phyloP scores from a whole-genome alignment of 148 eudicot genomes.

The Selenicereus undatus region DNA sequence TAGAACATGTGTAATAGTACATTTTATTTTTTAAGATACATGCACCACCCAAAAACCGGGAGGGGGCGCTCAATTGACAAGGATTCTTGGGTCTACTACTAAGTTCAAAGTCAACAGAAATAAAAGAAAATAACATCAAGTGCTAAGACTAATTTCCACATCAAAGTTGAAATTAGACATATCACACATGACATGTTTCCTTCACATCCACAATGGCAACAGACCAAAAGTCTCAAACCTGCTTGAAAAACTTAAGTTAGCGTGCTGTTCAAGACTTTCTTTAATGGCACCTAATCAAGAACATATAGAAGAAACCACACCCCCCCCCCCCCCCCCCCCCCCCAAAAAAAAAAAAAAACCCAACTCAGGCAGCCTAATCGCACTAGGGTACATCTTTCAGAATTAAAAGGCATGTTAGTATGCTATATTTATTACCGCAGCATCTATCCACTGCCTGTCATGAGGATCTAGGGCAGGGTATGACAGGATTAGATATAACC shows the following conservation, averaged over 20 bases:
- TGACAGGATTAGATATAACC: neutral
- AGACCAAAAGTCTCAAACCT: constrained; percentile 1
- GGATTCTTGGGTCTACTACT: neutral
- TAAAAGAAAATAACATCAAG: neutral
- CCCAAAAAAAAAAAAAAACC: neutral
- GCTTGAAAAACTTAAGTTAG: constrained; percentile 5
- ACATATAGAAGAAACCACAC: neutral
- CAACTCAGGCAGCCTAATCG: neutral
- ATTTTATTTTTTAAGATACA: neutral
- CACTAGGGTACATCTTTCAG: neutral
- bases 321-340: neutral
- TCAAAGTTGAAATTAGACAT: neutral
- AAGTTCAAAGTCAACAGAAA: neutral
- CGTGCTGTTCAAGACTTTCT: neutral
- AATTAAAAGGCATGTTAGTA: neutral
- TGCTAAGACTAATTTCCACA: neutral
- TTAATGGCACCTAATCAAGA: neutral
- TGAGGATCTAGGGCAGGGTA: neutral
- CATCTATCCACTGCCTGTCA: neutral
- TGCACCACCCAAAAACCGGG: neutral
- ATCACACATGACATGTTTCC: neutral
- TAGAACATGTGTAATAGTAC: neutral
- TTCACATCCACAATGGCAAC: neutral
- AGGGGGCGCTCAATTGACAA: neutral
- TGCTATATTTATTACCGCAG: neutral